These are phyloP conservation scores for Candida maris DNA, from an alignment of 805 yeast species.

Conservation along the genomic window DNA sequence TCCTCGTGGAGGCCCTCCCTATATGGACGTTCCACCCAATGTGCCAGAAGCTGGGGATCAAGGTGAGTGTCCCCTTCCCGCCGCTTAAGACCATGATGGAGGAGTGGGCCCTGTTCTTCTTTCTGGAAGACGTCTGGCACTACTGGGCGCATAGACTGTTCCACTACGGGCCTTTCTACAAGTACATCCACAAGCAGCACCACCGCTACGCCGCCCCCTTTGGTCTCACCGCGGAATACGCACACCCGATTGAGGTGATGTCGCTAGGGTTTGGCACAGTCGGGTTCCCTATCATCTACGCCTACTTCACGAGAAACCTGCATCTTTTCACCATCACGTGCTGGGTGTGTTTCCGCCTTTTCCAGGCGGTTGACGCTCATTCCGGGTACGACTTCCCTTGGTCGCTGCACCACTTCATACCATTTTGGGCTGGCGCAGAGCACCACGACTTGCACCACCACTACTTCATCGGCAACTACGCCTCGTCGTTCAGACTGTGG, in stretches of 20 bases:
- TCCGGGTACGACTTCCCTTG: slow-evolving; percentile 63
- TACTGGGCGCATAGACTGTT: slow-evolving; percentile 56
- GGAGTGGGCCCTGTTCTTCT: slow-evolving; percentile 48
- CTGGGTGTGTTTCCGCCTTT: slow-evolving; percentile 51
- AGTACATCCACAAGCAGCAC: slow-evolving; percentile 56
- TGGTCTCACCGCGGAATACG: slow-evolving; percentile 59
- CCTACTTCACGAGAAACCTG: slow-evolving; percentile 41
- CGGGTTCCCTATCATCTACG: slow-evolving; percentile 56
- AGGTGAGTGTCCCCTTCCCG: slow-evolving; percentile 54
- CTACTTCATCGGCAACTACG: slow-evolving; percentile 55
- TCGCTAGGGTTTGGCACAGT: slow-evolving; percentile 58
- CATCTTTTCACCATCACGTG: slow-evolving; percentile 52
- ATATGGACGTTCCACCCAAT: slow-evolving; percentile 62
- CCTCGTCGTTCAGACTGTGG: slow-evolving; percentile 58
- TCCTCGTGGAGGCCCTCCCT: slow-evolving; percentile 56
- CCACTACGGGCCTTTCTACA: slow-evolving; percentile 54
- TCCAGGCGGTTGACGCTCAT: slow-evolving; percentile 60
- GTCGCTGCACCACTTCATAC: slow-evolving; percentile 53
- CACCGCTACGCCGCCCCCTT: slow-evolving; percentile 62
- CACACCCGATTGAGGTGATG: slow-evolving; percentile 58
- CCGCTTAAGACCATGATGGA: slow-evolving; percentile 36
- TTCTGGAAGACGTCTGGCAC: slow-evolving; percentile 58
- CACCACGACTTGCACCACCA: slow-evolving; percentile 63
- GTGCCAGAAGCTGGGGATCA: slow-evolving; percentile 45
- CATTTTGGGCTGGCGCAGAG: slow-evolving; percentile 65